Base-by-base conservation (phyloP, 164 flowering plant species). In the Stephania yunnanensis region DNA sequence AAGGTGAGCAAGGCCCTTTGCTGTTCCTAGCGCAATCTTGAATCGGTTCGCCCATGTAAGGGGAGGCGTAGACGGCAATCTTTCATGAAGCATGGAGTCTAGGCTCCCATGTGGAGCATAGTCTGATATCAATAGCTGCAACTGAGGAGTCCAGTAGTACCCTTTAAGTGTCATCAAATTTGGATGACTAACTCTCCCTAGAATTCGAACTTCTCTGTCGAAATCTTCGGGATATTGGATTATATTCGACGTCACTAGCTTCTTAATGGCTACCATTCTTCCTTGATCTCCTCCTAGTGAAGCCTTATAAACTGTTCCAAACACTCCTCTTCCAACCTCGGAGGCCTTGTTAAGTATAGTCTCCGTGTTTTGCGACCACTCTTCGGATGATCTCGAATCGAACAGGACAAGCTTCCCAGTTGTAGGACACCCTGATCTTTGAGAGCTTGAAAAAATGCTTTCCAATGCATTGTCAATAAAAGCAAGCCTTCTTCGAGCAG, bases 261-360 rank as follows among this genome's bases (percentile, higher is more conserved):
- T 92, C 77, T 92, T 95, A 44, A 95, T 83, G 17, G 91, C 98
- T 10, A 89, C 81, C 30, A 68, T 71, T 55, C 83, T 82, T 55
- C 84, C 87, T 68, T 76, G n/a, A 15, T 19, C 85, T 12, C 72
- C 83, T 73, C 95, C 94, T 7, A 92, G n/a, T n/a, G 92, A 73
- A 63, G 90, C 94, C 81, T 90, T 90, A 79, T 89, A 95, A 42
- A 93, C 95, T 0, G 93, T 90, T 50, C 99, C 99, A 70, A 93
- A 93, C 1, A 86, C 87, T 22, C 98, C 99, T 30, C 73, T 84
- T 0, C 99, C 99, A 7, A 95, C 84, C 84, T 87, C 95, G 46
- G 89, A 64, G 13, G 95, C 97, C 83, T 95, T 95, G 80, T 81
- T 85, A 3, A 93, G 87, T 42, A 93, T 71, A 19, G 82, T 64